phyloP scores from a whole-genome alignment of 345 rosid species.

The Aquilaria malaccensis region DNA sequence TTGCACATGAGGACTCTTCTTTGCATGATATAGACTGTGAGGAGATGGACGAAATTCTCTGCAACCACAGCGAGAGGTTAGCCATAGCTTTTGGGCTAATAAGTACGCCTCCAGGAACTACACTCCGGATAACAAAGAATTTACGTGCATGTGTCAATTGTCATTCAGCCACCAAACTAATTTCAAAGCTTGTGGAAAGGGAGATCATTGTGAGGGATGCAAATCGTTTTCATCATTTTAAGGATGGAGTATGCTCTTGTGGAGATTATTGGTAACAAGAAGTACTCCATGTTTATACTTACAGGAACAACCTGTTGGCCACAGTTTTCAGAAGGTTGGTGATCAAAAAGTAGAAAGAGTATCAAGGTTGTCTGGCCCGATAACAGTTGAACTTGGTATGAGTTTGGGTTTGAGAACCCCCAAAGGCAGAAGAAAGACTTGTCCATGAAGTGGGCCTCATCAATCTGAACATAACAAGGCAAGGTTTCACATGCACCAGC shows the following conservation, averaged over 20 bases:
- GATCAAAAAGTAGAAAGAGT: too few relatives aligned
- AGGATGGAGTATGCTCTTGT: constrained; percentile 47
- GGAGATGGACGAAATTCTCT: constrained; percentile 53
- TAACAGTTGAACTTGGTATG: too few relatives aligned
- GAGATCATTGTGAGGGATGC: constrained; percentile 61
- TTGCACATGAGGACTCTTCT: constrained; percentile 37
- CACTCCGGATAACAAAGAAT: constrained; percentile 52
- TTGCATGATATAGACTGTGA: constrained; percentile 55
- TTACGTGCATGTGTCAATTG: constrained; percentile 60
- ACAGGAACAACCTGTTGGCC: not conserved
- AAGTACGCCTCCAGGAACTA: constrained; percentile 47
- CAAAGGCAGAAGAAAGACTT: too few relatives aligned
- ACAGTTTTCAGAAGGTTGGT: too few relatives aligned
- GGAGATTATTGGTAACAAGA: constrained; percentile 38
- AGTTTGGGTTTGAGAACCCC: too few relatives aligned
- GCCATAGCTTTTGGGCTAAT: constrained; percentile 66
- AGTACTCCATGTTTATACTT: not conserved
- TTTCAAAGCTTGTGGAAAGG: constrained; percentile 49
- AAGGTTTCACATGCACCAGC: too few relatives aligned
- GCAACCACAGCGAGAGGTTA: constrained; percentile 65
- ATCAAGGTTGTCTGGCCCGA: too few relatives aligned
- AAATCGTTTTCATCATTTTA: constrained; percentile 63
- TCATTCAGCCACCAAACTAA: constrained; percentile 53
- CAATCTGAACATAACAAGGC: too few relatives aligned
- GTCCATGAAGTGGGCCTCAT: too few relatives aligned